Evolutionary conservation across 352 stramenopile species (phyloP).

Genomic region (Hyaloperonospora arabidopsidis): DNA sequence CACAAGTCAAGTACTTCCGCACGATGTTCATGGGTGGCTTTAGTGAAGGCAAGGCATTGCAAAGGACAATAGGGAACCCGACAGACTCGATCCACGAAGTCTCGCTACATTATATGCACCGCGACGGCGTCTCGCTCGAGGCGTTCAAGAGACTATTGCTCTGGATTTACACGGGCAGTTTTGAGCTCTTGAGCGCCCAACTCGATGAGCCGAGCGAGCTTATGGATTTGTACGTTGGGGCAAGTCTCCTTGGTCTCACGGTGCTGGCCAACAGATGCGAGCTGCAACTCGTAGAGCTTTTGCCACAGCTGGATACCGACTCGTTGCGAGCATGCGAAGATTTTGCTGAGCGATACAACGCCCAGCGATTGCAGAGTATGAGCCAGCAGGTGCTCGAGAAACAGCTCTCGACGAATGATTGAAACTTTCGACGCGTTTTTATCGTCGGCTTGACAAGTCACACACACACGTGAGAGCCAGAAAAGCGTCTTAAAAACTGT

Average conservation of each 20-base stretch:
- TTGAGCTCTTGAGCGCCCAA: conserved; percentile 28
- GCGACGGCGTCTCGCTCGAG: conserved; percentile 54
- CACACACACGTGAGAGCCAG: too few species aligned
- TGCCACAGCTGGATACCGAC: conserved; percentile 39
- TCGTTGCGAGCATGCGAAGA: conserved; percentile 53
- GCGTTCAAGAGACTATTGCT: conserved; percentile 54
- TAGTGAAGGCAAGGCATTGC: conserved; percentile 40
- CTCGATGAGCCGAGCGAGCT: conserved; percentile 43
- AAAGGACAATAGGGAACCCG: not conserved
- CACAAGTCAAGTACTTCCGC: conserved; percentile 74
- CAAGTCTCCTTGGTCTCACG: conserved; percentile 46
- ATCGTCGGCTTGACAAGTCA: too few species aligned
- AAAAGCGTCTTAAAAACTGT: too few species aligned
- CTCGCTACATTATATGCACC: conserved; percentile 61
- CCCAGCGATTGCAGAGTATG: conserved; percentile 38
- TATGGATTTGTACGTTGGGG: conserved; percentile 68
- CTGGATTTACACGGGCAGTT: conserved; percentile 71
- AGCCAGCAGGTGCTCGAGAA: conserved; percentile 34
- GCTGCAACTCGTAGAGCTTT: conserved; percentile 43
- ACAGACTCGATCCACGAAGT: conserved; percentile 38
- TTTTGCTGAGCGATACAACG: conserved; percentile 58
- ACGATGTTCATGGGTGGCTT: conserved; percentile 80
- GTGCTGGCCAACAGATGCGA: conserved; percentile 56
- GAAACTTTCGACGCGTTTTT: conserved; percentile 1
- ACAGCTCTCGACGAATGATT: conserved; percentile 10